Base-by-base conservation (phyloP, 1,284 basidiomycete species). In the Xanthoconium separans region DNA sequence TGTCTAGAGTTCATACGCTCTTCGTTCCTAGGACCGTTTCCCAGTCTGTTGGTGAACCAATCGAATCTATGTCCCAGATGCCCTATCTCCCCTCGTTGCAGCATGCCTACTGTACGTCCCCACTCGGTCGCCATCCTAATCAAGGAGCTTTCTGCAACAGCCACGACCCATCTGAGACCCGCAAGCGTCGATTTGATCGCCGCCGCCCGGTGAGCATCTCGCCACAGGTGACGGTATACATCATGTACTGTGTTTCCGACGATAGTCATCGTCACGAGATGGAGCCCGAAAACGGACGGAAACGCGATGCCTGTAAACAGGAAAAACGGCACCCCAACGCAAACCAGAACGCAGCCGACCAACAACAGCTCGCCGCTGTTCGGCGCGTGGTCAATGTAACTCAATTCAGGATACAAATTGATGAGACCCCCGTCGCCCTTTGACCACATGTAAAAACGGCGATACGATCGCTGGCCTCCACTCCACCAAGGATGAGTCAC, bases 401-500 rank as follows among this genome's bases (percentile, higher is more conserved):
- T 67, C 56, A 75, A 64, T 20, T 78, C 63, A 1, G 81, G 81
- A 51, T 79, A 82, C 56, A 74, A 62, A 49, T 65, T 73, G 57
- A 82, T 65, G 22, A 86, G 72, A 0, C 70, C 73, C 0, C 81
- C 82, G 43, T 85, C 83, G 2, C 83, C 83, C 50, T 78, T 74
- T 0, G 77, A 74, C 83, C 83, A 84, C 75, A 76, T 78, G 54
- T 79, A 80, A 58, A 84, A 84, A 13, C 82, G 63, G 72, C 69
- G 75, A 57, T 84, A 84, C 0, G 77, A 77, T 20, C 80, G 68
- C 9, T 60, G 61, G 3, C 82, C 82, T 3, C 63, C 60, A 41
- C 76, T 70, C 83, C 83, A 85, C 77, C 79, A 84, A 8, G 82
- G 81, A 64, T 84, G 83, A 2, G 74, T 79, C 12, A 77, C 78